These are phyloP conservation scores for Penicillium subrubescens DNA, from an alignment of 495 filamentous ascomycete genomes.

Conservation along the genomic window DNA sequence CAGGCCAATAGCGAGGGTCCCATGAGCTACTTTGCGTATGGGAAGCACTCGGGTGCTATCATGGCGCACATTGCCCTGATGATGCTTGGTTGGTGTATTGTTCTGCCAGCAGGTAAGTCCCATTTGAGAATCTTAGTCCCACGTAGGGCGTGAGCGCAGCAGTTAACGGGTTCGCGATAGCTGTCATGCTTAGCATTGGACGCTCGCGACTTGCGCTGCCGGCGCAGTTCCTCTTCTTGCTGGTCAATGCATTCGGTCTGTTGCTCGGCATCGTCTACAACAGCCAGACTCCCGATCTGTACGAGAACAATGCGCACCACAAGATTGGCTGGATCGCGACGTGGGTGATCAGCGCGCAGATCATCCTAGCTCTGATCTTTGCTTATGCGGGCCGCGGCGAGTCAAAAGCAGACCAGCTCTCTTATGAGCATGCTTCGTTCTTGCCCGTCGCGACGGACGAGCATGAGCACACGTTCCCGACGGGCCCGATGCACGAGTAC, in stretches of 20 bases:
- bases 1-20: constrained; percentile 22
- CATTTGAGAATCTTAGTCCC: neutral
- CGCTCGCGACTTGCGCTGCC: constrained; percentile 73
- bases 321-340: constrained; percentile 87
- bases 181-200: constrained; percentile 81
- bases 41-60: constrained; percentile 66
- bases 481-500: constrained; percentile 46
- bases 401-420: constrained; percentile 23
- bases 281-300: constrained; percentile 81
- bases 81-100: constrained; percentile 77
- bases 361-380: constrained; percentile 66
- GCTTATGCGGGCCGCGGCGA: constrained; percentile 46
- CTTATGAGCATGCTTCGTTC: constrained; percentile 53
- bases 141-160: neutral
- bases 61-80: constrained; percentile 79
- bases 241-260: constrained; percentile 69
- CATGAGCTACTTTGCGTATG: constrained; percentile 76
- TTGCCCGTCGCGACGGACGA: constrained; percentile 70
- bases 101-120: constrained; percentile 81
- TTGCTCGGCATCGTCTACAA: constrained; percentile 78
- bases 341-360: constrained; percentile 69
- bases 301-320: constrained; percentile 84
- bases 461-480: constrained; percentile 56
- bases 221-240: constrained; percentile 76
- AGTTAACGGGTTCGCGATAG: constrained; percentile 40